A percentile compares a stretch with the other conserved stretches of the same genome.
phyloP scores from a whole-genome alignment of 306 rosid species.

The Acacia crassicarpa region DNA sequence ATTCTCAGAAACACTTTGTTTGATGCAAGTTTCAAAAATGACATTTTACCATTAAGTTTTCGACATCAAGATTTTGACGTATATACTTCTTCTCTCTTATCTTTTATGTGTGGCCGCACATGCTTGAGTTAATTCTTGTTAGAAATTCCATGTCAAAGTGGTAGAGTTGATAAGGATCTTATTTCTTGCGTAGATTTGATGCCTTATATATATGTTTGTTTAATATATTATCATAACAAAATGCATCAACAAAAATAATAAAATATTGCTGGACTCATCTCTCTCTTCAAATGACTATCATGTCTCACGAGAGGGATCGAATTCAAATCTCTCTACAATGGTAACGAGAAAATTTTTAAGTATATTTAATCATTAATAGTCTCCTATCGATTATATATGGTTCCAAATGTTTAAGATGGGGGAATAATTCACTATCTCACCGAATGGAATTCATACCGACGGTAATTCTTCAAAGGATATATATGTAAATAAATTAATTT shows the following conservation, averaged over 20 bases:
- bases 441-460: neutral
- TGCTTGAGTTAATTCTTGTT: conserved; percentile 12
- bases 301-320: neutral
- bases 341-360: neutral
- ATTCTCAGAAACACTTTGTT: neutral
- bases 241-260: neutral
- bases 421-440: neutral
- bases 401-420: neutral
- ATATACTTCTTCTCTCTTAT: neutral
- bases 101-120: neutral
- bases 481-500: neutral
- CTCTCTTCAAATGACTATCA: neutral
- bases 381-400: neutral
- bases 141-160: conserved; percentile 18
- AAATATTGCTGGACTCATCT: neutral
- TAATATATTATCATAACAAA: neutral
- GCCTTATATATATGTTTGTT: neutral
- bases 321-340: neutral
- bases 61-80: neutral
- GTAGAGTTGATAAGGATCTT: conserved; percentile 10
- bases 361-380: neutral
- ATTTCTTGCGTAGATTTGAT: neutral
- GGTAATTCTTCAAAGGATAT: neutral
- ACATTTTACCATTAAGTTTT: neutral
- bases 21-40: neutral